Base-by-base conservation (phyloP, 2,329 filamentous ascomycete genomes). In the Alternaria brassicae region DNA sequence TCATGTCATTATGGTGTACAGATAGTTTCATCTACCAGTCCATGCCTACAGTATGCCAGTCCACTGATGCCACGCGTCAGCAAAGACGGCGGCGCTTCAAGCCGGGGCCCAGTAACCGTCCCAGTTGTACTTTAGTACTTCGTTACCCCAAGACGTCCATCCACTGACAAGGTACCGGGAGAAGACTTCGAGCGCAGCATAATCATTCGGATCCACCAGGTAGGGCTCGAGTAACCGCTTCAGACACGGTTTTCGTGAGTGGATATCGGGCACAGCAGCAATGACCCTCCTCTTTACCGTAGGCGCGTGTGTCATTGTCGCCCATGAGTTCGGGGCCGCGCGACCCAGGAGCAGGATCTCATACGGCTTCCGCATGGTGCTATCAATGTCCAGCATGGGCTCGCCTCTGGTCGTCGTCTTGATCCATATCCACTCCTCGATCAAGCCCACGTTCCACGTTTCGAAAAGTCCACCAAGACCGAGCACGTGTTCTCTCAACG, bases 111-210 rank as follows among this genome's bases (percentile, higher is more conserved):
- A 88, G 69, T 81, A 84, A 6, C 80, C 79, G 6, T 82, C 75
- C 59, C 83, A 82, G 70, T 93, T 91, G 68, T 90, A 93, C 61
- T 85, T 86, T 57, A 92, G 75, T 8, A 86, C 88, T 69, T 94
- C 88, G 66, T 93, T 84, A 3, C 91, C 91, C 90, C 90, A 93
- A 27, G 85, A 85, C 84, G 88, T 91, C 91, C 91, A 94, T 0
- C 89, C 89, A 7, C 86, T 83, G 2, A 91, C 91, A 42, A 92
- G 78, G 72, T 90, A 87, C 56, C 91, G 83, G 1, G 91, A 89
- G 78, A 94, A 95, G 2, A 93, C 81, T 76, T 95, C 91, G n/a
- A 93, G 79, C 2, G 85, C 90, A 15, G 73, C 71, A 66, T 87
- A 89, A 2, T 80, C 75, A 3, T 70, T 64, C 0, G 70, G 64